phyloP scores from a whole-genome alignment of 805 yeast species.

The Yarrowia yakushimensis region DNA sequence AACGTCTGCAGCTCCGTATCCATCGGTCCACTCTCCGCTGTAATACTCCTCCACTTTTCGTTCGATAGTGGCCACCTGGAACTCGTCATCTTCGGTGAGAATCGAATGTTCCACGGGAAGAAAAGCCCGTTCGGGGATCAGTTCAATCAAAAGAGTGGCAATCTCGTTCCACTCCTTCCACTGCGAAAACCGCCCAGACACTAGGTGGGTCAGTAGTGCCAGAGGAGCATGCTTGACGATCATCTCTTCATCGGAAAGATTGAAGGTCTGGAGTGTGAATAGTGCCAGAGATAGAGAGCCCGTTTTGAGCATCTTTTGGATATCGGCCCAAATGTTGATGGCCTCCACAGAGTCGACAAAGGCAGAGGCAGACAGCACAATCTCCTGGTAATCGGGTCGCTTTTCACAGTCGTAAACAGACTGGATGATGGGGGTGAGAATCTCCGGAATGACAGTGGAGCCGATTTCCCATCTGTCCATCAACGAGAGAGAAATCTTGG shows the following conservation, averaged over 20 bases:
- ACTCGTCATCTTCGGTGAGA: conserved; percentile 27
- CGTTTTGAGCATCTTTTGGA: conserved; percentile 27
- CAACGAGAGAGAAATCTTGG: conserved; percentile 61
- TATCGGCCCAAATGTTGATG: conserved; percentile 61
- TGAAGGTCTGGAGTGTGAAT: conserved; percentile 62
- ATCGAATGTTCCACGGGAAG: conserved; percentile 50
- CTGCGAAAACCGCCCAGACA: background rate
- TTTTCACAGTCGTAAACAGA: conserved; percentile 41
- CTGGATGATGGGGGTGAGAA: conserved; percentile 62
- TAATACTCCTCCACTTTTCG: background rate
- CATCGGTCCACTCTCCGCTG: background rate
- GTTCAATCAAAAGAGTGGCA: conserved; percentile 45
- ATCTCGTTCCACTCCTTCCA: conserved; percentile 32
- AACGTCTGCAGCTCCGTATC: conserved; percentile 12
- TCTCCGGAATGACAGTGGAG: conserved; percentile 60
- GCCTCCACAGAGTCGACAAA: conserved; percentile 89
- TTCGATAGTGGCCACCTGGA: conserved; percentile 31
- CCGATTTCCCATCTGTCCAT: conserved; percentile 97
- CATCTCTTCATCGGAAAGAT: conserved; percentile 86
- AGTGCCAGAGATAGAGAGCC: conserved; percentile 47
- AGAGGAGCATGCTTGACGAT: conserved; percentile 70
- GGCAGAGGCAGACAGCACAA: conserved; percentile 56
- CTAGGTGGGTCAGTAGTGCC: conserved; percentile 43
- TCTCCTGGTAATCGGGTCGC: conserved; percentile 40
- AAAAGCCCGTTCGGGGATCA: conserved; percentile 63